phyloP scores from a whole-genome alignment of 805 yeast species.

The Nakazawaea peltata region DNA sequence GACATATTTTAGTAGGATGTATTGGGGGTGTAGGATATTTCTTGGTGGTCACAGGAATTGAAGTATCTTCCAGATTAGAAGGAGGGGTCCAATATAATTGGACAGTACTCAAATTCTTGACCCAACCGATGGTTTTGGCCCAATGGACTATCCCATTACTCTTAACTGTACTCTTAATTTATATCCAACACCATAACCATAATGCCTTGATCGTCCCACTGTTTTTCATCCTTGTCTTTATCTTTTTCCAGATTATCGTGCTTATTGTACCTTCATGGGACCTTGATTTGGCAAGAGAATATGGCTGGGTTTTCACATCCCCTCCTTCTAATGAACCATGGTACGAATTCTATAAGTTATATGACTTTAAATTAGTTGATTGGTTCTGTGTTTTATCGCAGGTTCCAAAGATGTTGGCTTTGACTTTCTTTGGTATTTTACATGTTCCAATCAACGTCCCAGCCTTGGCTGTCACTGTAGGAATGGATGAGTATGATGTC shows the following conservation, averaged over 20 bases:
- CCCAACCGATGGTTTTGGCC: slow-evolving; percentile 35
- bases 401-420: slow-evolving; percentile 89
- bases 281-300: slow-evolving; percentile 50
- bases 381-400: slow-evolving; percentile 64
- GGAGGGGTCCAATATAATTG: slow-evolving; percentile 61
- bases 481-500: slow-evolving; percentile 81
- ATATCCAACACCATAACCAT: slow-evolving; percentile 49
- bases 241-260: slow-evolving; percentile 61
- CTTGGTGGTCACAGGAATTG: slow-evolving; percentile 81
- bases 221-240: slow-evolving; percentile 67
- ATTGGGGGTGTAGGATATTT: slow-evolving; percentile 98
- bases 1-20: slow-evolving; percentile 94
- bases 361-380: slow-evolving; percentile 63
- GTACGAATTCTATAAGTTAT: slow-evolving; percentile 76
- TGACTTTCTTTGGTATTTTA: slow-evolving; percentile 90
- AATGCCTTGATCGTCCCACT: slow-evolving; percentile 73
- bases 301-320: slow-evolving; percentile 80
- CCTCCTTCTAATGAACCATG: slow-evolving; percentile 70
- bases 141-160: slow-evolving; percentile 68
- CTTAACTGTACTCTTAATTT: slow-evolving; percentile 52
- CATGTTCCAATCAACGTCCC: slow-evolving; percentile 99
- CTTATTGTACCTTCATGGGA: slow-evolving; percentile 58
- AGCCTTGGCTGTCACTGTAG: slow-evolving; percentile 85
- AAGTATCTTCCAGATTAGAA: slow-evolving; percentile 78
- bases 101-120: slow-evolving; percentile 42